phyloP scores from a whole-genome alignment of 2,329 filamentous ascomycete species.

The Curvularia hawaiiensis region DNA sequence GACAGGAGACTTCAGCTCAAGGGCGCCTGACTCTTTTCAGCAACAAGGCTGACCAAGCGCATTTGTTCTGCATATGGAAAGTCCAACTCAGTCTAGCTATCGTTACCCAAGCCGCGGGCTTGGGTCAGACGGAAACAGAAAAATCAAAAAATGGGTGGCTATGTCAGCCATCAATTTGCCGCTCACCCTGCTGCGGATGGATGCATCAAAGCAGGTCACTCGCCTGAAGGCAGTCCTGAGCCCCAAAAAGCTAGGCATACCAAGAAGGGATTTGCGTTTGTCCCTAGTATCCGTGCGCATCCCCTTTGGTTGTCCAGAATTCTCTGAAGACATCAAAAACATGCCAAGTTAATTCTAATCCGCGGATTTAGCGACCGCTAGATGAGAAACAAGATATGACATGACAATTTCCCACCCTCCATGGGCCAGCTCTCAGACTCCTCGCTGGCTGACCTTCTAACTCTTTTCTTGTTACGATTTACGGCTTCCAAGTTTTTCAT shows the following conservation, averaged over 20 bases:
- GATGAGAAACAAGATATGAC: neutral
- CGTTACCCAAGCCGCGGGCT: neutral
- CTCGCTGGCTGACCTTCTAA: neutral
- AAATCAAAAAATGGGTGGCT: neutral
- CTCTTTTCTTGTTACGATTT: neutral
- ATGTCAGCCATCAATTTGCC: too few species aligned
- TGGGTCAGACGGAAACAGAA: neutral
- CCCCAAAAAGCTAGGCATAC: neutral
- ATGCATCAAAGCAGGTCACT: too few species aligned
- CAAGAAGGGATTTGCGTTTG: neutral
- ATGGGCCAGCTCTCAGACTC: neutral
- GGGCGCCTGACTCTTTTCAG: neutral
- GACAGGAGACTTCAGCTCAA: neutral
- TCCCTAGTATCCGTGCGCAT: too few species aligned
- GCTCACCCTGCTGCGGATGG: too few species aligned
- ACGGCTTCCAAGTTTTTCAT: neutral
- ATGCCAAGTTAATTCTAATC: too few species aligned
- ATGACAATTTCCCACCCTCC: neutral
- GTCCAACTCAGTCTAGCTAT: neutral
- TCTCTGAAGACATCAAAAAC: too few species aligned
- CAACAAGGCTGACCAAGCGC: neutral
- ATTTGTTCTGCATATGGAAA: neutral
- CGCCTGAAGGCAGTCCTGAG: too few species aligned
- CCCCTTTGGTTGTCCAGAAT: too few species aligned
- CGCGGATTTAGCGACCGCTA: too few species aligned